phyloP scores from a whole-genome alignment of 345 rosid genomes.

The Eucalyptus rudis region DNA sequence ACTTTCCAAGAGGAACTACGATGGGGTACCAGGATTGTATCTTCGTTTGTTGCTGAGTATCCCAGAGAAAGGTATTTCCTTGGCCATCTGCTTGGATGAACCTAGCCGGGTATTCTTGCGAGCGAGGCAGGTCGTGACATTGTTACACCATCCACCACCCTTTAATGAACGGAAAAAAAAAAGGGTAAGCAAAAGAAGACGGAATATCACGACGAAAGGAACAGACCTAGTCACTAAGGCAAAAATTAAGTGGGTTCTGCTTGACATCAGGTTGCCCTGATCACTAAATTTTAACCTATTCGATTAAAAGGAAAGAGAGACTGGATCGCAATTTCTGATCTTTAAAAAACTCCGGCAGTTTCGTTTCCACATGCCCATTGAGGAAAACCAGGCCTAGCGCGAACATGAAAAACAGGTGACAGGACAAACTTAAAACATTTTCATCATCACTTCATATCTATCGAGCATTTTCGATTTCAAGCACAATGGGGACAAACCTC shows the following conservation, averaged over 20 bases:
- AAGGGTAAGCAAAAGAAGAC: not conserved
- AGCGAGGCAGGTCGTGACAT: conserved; percentile 42
- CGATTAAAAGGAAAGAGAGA: not conserved
- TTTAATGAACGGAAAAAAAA: not conserved
- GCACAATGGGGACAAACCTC: conserved; percentile 44
- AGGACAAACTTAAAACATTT: not conserved
- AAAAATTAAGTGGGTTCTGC: not conserved
- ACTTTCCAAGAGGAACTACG: not conserved
- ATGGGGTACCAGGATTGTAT: conserved; percentile 62
- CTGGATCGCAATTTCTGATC: not conserved
- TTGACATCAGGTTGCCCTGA: not conserved
- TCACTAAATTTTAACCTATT: not conserved
- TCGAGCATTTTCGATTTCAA: not conserved
- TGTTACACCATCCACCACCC: conserved; percentile 99
- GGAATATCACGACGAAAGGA: not conserved
- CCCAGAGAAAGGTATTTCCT: conserved; percentile 68
- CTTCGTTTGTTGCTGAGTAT: conserved; percentile 43
- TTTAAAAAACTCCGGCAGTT: not conserved
- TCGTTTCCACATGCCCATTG: not conserved
- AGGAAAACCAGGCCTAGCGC: not conserved
- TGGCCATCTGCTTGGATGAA: conserved; percentile 65
- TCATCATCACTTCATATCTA: not conserved
- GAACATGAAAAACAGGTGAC: not conserved
- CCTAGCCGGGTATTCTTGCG: conserved; percentile 69
- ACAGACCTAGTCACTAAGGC: not conserved